Evolutionary conservation across 2,329 filamentous ascomycete genomes (phyloP), one percentile per base, ranked within the genome.

Genomic region (Fusarium sp.): DNA sequence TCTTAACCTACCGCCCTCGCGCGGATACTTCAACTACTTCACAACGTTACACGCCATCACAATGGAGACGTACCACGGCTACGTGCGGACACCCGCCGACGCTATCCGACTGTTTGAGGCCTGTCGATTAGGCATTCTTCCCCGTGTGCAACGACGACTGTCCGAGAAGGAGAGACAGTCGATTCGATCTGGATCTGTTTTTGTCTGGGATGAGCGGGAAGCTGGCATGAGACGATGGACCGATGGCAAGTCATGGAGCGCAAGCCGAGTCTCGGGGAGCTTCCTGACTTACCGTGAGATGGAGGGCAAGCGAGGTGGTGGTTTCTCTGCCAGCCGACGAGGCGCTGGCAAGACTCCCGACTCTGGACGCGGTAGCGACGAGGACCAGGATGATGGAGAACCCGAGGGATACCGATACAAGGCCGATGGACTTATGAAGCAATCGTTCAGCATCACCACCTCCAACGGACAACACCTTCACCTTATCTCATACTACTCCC

Each of bases 151-250:
- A 86, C 90, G 97, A 77, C 90, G 97, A 78, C 86, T 98, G 69
- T 98, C 97, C 4, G 97, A 99, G 84, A 98, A 98, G 85, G 97
- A 99, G 85, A 91, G 97, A 71, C 95, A 98, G 81, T 95, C 95
- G 5, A 99, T 99, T 82, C 93, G 95, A 80, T 98, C 96, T 1
- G 97, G 97, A 50, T 99, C 97, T 0, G 96, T 99, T 5, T 99
- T 98, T 80, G 97, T 99, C n/a, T 99, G 97, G 97, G 97, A 99
- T 83, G 97, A 99, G 87, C 89, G 96, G 78, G 97, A 99, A 86
- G 97, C 97, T 13, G 97, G 97, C 76, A 99, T 99, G 97, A 90
- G 97, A 80, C 89, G 97, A 83, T 99, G 97, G 97, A 99, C 97
- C 1, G 97, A 99, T 79, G 97, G 97, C 66, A 99, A 99, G 83